A percentile compares a stretch with the other conserved stretches of the same genome.
Evolutionary conservation across 345 rosid genomes (phyloP).

Genomic region (Combretum micranthum): DNA sequence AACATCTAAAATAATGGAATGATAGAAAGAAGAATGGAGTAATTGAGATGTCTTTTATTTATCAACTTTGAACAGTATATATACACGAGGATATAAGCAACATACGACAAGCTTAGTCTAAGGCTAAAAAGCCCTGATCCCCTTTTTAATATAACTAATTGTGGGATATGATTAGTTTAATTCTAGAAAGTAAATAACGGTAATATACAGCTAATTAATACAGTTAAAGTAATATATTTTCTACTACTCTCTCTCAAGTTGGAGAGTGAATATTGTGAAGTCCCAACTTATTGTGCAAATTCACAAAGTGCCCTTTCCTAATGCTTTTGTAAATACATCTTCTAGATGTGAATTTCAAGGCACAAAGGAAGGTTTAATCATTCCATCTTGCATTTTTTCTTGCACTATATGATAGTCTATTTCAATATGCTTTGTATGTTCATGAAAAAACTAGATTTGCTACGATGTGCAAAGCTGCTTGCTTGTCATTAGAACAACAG

Average conservation of each 20-base stretch:
- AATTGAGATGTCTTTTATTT: no score
- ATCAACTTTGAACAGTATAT: no score
- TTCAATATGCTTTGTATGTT: background rate
- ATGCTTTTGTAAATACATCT: background rate
- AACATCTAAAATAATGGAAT: no score
- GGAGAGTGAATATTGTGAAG: background rate
- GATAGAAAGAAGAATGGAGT: no score
- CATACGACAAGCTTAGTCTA: no score
- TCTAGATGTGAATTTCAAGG: background rate
- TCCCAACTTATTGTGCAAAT: background rate
- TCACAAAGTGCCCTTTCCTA: background rate
- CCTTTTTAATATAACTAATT: no score
- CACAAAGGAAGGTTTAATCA: background rate
- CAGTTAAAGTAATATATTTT: background rate
- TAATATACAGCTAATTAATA: no score
- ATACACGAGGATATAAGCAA: no score
- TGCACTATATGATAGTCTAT: background rate
- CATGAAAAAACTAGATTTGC: background rate
- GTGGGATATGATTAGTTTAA: no score
- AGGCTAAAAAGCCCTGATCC: no score
- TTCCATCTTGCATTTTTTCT: background rate
- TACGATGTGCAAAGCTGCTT: background rate
- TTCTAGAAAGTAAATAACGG: no score
- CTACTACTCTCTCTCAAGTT: background rate
- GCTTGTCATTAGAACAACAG: no score